A percentile compares a stretch with the other conserved stretches of the same genome.
Evolutionary conservation across 257 asterid species (phyloP).

Genomic region (Catharanthus roseus): DNA sequence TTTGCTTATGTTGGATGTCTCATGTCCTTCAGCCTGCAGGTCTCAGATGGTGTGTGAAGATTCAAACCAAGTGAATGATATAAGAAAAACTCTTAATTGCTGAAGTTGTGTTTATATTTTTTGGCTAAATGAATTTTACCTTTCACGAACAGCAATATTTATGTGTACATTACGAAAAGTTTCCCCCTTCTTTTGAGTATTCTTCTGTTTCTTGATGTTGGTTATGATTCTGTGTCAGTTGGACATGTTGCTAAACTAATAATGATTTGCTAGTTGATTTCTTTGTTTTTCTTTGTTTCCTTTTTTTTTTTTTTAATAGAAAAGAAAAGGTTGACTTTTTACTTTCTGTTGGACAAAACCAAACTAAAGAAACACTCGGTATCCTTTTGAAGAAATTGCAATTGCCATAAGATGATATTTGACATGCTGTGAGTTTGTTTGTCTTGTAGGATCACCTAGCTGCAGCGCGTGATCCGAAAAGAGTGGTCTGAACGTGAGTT

Average conservation of each 20-base stretch:
- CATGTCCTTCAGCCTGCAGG: not conserved
- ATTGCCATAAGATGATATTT: not conserved
- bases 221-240: too few species aligned
- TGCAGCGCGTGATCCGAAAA: conserved; percentile 81
- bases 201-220: not conserved
- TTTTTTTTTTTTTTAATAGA: too few species aligned
- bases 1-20: not conserved
- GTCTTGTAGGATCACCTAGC: conserved; percentile 86
- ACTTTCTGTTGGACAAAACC: too few species aligned
- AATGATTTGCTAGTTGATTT: not conserved
- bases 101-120: too few species aligned
- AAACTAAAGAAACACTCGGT: too few species aligned
- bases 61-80: not conserved
- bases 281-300: not conserved
- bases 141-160: not conserved
- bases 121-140: not conserved
- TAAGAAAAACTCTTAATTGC: not conserved
- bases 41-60: not conserved
- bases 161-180: not conserved
- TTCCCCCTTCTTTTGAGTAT: not conserved
- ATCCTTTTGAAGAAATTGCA: not conserved
- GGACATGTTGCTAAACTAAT: not conserved
- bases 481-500: conserved; percentile 37
- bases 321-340: too few species aligned
- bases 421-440: conserved; percentile 5